Evolutionary conservation across 176 grass and related monocot genomes (phyloP).

Genomic region (Carex littledalei): DNA sequence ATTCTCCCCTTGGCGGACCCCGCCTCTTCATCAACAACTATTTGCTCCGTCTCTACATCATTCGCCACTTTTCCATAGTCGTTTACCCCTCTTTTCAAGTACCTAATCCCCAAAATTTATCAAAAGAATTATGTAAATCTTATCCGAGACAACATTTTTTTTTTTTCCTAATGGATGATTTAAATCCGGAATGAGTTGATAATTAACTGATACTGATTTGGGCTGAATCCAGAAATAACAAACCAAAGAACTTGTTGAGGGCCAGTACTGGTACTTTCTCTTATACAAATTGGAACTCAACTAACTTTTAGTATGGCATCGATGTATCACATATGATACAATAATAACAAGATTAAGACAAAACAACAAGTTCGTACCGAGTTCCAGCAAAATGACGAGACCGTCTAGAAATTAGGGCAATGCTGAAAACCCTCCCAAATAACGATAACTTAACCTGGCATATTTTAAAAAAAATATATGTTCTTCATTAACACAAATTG

Average conservation of each 20-base stretch:
- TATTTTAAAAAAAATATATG: slow-evolving; percentile 9
- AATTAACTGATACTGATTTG: not conserved
- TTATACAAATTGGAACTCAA: slow-evolving; percentile 1
- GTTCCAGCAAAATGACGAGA: slow-evolving; percentile 98
- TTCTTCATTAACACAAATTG: not conserved
- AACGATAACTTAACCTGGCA: slow-evolving; percentile 74
- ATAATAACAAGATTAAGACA: not conserved
- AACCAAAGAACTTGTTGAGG: not conserved
- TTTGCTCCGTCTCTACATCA: slow-evolving; percentile 97
- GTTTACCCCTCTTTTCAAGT: slow-evolving; percentile 95
- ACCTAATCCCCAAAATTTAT: slow-evolving; percentile 36
- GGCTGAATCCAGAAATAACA: not conserved
- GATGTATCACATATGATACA: not conserved
- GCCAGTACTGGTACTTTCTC: not conserved
- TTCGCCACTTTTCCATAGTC: slow-evolving; percentile 96
- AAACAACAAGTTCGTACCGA: slow-evolving; percentile 49
- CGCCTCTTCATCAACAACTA: slow-evolving; percentile 86
- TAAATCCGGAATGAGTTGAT: not conserved
- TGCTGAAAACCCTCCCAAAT: slow-evolving; percentile 82
- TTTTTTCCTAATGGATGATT: not conserved
- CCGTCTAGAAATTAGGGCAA: slow-evolving; percentile 73
- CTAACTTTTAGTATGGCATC: not conserved
- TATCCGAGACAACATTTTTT: not conserved
- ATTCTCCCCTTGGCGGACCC: slow-evolving; percentile 84
- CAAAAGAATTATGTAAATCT: not conserved